phyloP scores from a whole-genome alignment of 2,329 filamentous ascomycete species.

The Scortechinia acanthostroma region DNA sequence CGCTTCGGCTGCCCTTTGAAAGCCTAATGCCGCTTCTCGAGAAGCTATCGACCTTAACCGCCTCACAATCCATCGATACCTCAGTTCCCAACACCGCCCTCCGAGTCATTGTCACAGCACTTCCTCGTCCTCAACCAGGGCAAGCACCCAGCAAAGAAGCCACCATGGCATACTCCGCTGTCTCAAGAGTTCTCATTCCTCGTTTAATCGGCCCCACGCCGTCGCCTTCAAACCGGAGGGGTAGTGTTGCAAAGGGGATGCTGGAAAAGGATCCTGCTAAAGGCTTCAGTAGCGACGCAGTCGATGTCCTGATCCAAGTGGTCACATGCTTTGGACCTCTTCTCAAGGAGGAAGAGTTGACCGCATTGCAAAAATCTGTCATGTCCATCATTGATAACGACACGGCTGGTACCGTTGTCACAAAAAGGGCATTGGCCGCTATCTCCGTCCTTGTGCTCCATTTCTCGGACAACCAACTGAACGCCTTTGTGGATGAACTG shows the following conservation, averaged over 20 bases:
- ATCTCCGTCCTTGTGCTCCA: neutral
- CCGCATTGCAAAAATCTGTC: neutral
- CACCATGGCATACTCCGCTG: neutral
- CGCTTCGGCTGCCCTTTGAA: neutral
- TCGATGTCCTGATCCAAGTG: neutral
- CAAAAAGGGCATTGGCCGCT: neutral
- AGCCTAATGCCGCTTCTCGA: neutral
- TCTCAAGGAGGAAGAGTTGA: neutral
- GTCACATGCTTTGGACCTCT: constrained; percentile 1
- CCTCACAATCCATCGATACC: constrained; percentile 1
- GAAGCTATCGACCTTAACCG: neutral
- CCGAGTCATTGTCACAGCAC: neutral
- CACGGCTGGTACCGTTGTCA: neutral
- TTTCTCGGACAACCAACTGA: neutral
- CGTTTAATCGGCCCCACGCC: neutral
- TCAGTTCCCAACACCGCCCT: constrained; percentile 1
- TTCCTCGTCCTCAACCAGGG: neutral
- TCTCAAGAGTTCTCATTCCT: neutral
- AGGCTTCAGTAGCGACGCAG: constrained; percentile 1
- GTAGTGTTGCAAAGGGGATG: neutral
- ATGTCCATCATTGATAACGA: constrained; percentile 1
- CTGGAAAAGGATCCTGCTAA: constrained; percentile 1
- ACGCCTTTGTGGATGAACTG: neutral
- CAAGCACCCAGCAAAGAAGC: neutral
- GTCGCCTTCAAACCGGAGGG: neutral